Evolutionary conservation across 768 basidiomycete genomes (phyloP), one percentile per base, ranked within the genome.

Genomic region (Calocybe cyanea): DNA sequence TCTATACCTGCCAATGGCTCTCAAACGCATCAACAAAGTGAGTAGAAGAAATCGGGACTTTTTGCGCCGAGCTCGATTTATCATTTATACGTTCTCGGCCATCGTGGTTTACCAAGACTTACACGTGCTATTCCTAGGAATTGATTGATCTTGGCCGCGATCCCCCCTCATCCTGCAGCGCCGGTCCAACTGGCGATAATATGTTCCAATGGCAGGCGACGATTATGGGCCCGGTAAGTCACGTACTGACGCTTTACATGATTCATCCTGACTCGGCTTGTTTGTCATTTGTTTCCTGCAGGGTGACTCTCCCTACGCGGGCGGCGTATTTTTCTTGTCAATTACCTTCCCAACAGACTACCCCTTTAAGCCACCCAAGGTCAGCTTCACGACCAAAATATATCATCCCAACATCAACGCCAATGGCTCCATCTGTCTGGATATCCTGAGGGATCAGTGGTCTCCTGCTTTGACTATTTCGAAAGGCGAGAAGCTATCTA

Each of bases 341-440:
- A 93, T 95, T 65, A 81, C 77, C 35, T 93, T 93, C 79, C 91
- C 92, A 38, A 91, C 88, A 68, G 95, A 99, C 68, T 99, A 99
- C 75, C 96, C 96, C 19, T 98, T 98, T 86, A 97, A 98, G 73
- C 96, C 96, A 34, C 96, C 96, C 70, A 99, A 99, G 81, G 92
- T 99, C 72, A 87, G 87, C 75, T 99, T 99, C 70, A 95, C 92
- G 56, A 98, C 96, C 63, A 97, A 96, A 88, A 97, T 97, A 59
- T 98, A 97, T 69, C 95, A 98, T 70, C 95, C 95, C 28, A 98
- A 98, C 78, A 97, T 99, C 92, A 99, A 99, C 66, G 91, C 95
- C 57, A 99, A 99, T 61, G 96, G 96, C 33, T 94, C 92, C 53
- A 98, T 99, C 69, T 99, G 95, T 68, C 73, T 99, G 58, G 96